A percentile compares a stretch with the other conserved stretches of the same genome.
phyloP scores from a whole-genome alignment of 208 protist genomes.

The Wallacemonas sp. region DNA sequence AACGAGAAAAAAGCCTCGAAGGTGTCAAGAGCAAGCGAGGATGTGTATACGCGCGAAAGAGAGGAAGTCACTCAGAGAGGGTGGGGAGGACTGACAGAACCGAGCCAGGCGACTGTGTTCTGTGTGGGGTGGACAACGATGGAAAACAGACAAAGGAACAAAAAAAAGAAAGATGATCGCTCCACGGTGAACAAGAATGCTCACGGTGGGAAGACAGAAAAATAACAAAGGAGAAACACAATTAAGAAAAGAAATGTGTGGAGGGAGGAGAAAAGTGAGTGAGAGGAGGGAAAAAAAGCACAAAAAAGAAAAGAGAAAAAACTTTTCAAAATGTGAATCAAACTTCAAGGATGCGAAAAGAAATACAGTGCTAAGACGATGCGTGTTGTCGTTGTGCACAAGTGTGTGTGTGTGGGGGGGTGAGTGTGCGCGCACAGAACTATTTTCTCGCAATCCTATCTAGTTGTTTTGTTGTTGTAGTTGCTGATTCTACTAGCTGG shows the following conservation, averaged over 20 bases:
- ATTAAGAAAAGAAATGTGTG: background rate
- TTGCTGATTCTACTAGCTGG: too few relatives aligned
- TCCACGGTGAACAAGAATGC: background rate
- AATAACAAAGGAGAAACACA: slow-evolving; percentile 13
- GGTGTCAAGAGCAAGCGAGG: background rate
- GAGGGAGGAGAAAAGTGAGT: background rate
- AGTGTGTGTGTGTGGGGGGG: too few relatives aligned
- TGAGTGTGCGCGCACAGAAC: too few relatives aligned
- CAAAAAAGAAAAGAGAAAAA: slow-evolving; percentile 1
- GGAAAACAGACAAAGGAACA: slow-evolving; percentile 9
- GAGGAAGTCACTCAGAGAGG: background rate
- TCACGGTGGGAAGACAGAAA: slow-evolving; percentile 3
- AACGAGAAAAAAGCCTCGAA: too few relatives aligned
- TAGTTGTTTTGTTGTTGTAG: too few relatives aligned
- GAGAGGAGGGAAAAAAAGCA: background rate
- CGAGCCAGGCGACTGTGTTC: too few relatives aligned
- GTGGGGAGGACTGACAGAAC: background rate
- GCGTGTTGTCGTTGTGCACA: too few relatives aligned
- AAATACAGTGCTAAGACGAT: background rate
- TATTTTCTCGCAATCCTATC: too few relatives aligned
- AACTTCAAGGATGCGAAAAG: slow-evolving; percentile 5
- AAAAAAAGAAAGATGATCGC: slow-evolving; percentile 6
- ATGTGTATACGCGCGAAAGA: background rate
- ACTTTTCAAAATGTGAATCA: slow-evolving; percentile 4
- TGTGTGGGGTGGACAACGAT: background rate